Evolutionary conservation across 2,329 filamentous ascomycete genomes (phyloP).

Genomic region (Diplodia corticola): DNA sequence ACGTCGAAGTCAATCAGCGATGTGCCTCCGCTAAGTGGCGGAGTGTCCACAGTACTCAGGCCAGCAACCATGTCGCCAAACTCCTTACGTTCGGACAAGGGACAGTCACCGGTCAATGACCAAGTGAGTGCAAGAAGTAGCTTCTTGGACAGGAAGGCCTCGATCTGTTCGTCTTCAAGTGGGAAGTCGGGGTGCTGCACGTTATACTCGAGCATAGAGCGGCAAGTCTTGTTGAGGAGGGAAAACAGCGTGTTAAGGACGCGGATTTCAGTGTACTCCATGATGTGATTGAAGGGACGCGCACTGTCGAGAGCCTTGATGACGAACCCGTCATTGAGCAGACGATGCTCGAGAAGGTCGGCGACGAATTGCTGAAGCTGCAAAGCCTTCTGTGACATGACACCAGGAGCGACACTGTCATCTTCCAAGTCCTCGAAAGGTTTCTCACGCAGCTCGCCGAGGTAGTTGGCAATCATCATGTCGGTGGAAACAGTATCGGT

Average conservation of each 20-base stretch:
- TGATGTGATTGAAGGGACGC: slow-evolving; percentile 84
- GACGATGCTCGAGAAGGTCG: slow-evolving; percentile 71
- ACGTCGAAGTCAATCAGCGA: slow-evolving; percentile 97
- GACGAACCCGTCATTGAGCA: slow-evolving; percentile 80
- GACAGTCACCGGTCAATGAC: slow-evolving; percentile 95
- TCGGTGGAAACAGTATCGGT: slow-evolving; percentile 91
- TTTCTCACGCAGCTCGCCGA: slow-evolving; percentile 76
- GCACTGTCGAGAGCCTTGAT: slow-evolving; percentile 74
- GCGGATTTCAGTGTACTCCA: slow-evolving; percentile 93
- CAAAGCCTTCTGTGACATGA: slow-evolving; percentile 64
- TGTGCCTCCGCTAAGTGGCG: slow-evolving; percentile 71
- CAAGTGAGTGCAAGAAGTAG: slow-evolving; percentile 88
- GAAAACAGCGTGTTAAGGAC: slow-evolving; percentile 94
- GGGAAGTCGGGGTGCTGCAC: slow-evolving; percentile 92
- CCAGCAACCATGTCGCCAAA: slow-evolving; percentile 85
- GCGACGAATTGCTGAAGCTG: slow-evolving; percentile 78
- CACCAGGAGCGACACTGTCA: slow-evolving; percentile 67
- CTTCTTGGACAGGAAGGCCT: slow-evolving; percentile 90
- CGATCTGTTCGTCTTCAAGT: slow-evolving; percentile 84
- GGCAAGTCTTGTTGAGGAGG: slow-evolving; percentile 87
- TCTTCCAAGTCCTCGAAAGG: slow-evolving; percentile 96
- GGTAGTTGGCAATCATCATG: slow-evolving; percentile 92
- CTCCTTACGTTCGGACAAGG: slow-evolving; percentile 78
- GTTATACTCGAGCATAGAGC: slow-evolving; percentile 94
- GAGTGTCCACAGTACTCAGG: slow-evolving; percentile 82